Percentiles rank a stretch among this genome's conserved stretches.
These are phyloP conservation scores for Fusarium bactridioides DNA, from an alignment of 2,329 filamentous ascomycete genomes.

Conservation along the genomic window DNA sequence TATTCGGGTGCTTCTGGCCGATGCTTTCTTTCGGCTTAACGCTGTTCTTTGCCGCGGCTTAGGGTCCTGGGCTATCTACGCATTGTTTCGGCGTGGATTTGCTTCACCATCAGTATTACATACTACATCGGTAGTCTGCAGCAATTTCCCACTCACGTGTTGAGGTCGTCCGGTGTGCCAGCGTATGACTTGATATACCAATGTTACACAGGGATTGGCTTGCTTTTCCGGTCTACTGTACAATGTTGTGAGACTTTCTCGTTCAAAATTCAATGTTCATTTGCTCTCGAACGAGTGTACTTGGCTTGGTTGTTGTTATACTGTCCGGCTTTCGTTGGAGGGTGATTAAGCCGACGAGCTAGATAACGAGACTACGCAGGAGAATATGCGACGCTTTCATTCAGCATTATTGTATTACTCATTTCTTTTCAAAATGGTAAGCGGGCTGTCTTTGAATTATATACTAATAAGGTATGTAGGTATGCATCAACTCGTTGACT, in stretches of 20 bases:
- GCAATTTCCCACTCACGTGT: not conserved
- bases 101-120: not conserved
- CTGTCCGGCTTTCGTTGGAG: not conserved
- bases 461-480: not conserved
- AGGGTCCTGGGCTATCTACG: slow-evolving; percentile 29
- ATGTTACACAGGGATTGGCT: not conserved
- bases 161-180: not conserved
- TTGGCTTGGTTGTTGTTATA: not conserved
- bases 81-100: slow-evolving; percentile 39
- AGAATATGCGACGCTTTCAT: not conserved
- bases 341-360: not conserved
- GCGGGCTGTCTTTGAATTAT: not conserved
- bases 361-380: not conserved
- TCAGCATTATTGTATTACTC: not conserved
- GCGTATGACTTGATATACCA: not conserved
- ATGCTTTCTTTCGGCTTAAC: slow-evolving; percentile 35
- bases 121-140: not conserved
- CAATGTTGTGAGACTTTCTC: not conserved
- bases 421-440: not conserved
- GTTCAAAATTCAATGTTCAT: not conserved
- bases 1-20: slow-evolving; percentile 25
- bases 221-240: not conserved
- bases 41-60: slow-evolving; percentile 22
- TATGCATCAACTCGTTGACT: not conserved
- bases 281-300: not conserved